Percentiles rank a stretch among this genome's conserved stretches.
Conservation (phyloP, 2,329 filamentous ascomycete species). For the Ophiosphaerella narmari region DNA sequence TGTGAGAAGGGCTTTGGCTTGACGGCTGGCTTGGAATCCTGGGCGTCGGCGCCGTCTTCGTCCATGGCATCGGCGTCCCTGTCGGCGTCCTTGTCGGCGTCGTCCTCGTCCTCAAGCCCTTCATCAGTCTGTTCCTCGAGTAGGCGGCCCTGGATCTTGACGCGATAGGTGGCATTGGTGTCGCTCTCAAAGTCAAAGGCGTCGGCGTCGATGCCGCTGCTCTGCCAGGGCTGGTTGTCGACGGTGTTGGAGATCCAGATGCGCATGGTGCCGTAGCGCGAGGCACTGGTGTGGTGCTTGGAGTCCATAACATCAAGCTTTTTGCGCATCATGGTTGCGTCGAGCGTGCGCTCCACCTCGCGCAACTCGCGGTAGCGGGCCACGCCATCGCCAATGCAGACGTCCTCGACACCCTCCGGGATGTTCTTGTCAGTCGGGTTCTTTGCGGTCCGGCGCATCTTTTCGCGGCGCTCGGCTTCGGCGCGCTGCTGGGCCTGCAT, state of each 20-base stretch:
- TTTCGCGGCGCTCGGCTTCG: constrained; percentile 61
- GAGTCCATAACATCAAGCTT: constrained; percentile 86
- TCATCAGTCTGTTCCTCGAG: constrained; percentile 59
- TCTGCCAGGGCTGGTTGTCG: constrained; percentile 94
- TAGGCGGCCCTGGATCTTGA: constrained; percentile 88
- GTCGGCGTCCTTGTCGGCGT: constrained; percentile 46
- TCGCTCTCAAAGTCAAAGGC: constrained; percentile 81
- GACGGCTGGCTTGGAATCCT: constrained; percentile 31
- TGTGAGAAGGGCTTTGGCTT: constrained; percentile 68
- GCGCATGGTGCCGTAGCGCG: constrained; percentile 82
- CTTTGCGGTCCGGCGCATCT: constrained; percentile 77
- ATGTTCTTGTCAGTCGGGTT: constrained; percentile 96
- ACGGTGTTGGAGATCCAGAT: constrained; percentile 95
- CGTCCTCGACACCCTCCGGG: constrained; percentile 81
- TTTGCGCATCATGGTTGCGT: constrained; percentile 94
- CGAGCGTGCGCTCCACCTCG: constrained; percentile 84
- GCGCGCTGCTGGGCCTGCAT: constrained; percentile 53
- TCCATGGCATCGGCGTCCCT: constrained; percentile 62
- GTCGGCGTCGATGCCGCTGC: constrained; percentile 68
- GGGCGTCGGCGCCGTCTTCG: constrained; percentile 55
- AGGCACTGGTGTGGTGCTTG: constrained; percentile 72
- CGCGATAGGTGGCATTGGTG: constrained; percentile 78
- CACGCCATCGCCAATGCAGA: constrained; percentile 80
- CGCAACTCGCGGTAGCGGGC: constrained; percentile 81
- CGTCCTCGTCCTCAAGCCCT: constrained; percentile 38